Evolutionary conservation across 2,329 filamentous ascomycete species (phyloP).

Genomic region (Pseudogymnoascus sp.): DNA sequence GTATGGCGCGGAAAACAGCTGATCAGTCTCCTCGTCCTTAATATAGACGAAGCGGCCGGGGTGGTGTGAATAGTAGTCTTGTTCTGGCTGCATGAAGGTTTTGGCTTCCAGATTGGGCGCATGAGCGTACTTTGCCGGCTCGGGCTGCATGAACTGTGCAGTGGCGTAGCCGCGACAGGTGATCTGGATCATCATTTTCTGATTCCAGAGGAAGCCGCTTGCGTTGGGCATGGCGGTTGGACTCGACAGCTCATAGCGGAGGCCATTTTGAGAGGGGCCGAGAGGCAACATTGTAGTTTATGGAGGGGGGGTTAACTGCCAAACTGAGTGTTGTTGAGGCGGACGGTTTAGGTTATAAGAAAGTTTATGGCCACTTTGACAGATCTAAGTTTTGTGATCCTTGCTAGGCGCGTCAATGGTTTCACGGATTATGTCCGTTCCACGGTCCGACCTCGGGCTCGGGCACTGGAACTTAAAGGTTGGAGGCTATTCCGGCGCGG

Average conservation of each 20-base stretch:
- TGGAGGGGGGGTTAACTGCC: not conserved
- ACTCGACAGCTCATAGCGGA: conserved; percentile 46
- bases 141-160: conserved; percentile 52
- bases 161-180: conserved; percentile 51
- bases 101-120: conserved; percentile 48
- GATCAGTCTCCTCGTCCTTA: conserved; percentile 43
- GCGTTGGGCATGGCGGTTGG: conserved; percentile 49
- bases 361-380: not conserved
- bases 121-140: conserved; percentile 51
- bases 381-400: conserved; percentile 6
- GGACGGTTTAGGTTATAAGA: conserved; percentile 5
- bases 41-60: conserved; percentile 51
- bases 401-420: conserved; percentile 4
- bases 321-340: not conserved
- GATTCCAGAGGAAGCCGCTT: conserved; percentile 49
- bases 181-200: conserved; percentile 52
- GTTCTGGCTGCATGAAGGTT: conserved; percentile 53
- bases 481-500: not conserved
- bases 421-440: conserved; percentile 2
- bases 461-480: not conserved
- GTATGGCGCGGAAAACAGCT: conserved; percentile 46
- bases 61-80: conserved; percentile 50
- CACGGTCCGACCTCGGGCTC: conserved; percentile 5
- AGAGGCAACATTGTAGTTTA: not conserved
- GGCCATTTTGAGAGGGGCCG: conserved; percentile 35